These are phyloP conservation scores for Colletotrichum aenigma DNA, from an alignment of 2,329 filamentous ascomycete genomes.

Conservation along the genomic window DNA sequence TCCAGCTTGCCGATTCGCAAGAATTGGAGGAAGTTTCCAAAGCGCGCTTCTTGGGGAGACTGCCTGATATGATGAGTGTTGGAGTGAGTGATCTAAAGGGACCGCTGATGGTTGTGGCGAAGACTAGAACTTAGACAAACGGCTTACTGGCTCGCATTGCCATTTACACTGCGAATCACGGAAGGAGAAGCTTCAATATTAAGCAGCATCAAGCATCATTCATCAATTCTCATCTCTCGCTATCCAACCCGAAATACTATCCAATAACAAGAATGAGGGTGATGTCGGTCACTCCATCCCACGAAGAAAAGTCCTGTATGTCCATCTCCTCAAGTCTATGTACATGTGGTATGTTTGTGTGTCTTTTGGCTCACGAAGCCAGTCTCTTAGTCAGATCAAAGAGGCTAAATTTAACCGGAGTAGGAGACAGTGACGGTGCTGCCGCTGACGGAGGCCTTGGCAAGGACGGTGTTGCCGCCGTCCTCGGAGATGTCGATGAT, in stretches of 20 bases:
- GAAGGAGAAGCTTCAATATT: background rate
- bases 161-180: background rate
- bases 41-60: background rate
- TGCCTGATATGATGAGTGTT: background rate
- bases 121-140: background rate
- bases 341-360: background rate
- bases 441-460: slow-evolving; percentile 11
- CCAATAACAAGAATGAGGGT: background rate
- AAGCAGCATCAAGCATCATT: background rate
- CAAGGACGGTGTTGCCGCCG: slow-evolving; percentile 3
- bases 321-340: background rate
- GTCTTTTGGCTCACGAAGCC: background rate
- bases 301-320: background rate
- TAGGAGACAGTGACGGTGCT: slow-evolving; percentile 10
- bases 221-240: background rate
- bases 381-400: background rate
- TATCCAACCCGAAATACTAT: background rate
- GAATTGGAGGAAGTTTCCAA: background rate
- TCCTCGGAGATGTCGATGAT: slow-evolving; percentile 23
- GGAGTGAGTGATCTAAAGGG: background rate
- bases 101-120: background rate
- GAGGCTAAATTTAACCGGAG: background rate
- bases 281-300: background rate
- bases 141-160: background rate
- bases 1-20: background rate